Evolutionary conservation across 495 filamentous ascomycete species (phyloP).

Genomic region (Talaromyces proteolyticus): DNA sequence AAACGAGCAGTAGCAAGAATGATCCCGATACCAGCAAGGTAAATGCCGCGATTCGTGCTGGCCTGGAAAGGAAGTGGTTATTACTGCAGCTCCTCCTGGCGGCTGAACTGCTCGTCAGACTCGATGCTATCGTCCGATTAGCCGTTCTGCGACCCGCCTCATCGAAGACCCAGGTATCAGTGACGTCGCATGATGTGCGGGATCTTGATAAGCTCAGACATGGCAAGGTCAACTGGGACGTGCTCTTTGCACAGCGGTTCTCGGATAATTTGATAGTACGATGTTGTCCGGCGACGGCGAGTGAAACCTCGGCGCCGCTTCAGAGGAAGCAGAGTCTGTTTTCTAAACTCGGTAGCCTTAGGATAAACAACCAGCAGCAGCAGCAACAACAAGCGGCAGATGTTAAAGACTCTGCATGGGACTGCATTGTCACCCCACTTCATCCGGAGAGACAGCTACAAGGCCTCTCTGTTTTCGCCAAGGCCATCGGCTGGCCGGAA

Average conservation of each 20-base stretch:
- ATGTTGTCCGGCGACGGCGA: conserved; percentile 20
- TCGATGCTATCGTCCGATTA: conserved; percentile 60
- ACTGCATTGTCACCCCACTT: conserved; percentile 28
- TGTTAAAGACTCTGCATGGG: conserved; percentile 25
- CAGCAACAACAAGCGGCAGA: conserved; percentile 4
- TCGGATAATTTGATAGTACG: conserved; percentile 60
- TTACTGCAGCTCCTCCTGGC: conserved; percentile 73
- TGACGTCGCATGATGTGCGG: conserved; percentile 53
- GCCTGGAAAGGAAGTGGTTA: conserved; percentile 62
- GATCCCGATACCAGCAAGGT: neutral
- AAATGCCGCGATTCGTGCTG: neutral
- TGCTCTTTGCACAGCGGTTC: conserved; percentile 69
- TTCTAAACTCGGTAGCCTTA: conserved; percentile 16
- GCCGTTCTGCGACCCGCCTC: conserved; percentile 47
- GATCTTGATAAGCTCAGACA: conserved; percentile 60
- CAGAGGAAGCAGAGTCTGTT: conserved; percentile 13
- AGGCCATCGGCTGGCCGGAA: conserved; percentile 45
- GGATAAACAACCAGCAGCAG: neutral
- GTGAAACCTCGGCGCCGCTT: conserved; percentile 10
- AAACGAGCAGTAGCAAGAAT: conserved; percentile 24
- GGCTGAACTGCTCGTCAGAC: conserved; percentile 68
- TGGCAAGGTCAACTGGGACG: conserved; percentile 71
- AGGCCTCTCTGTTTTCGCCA: conserved; percentile 44
- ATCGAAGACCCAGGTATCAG: conserved; percentile 33
- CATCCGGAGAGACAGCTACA: conserved; percentile 39